A percentile compares a stretch with the other conserved stretches of the same genome.
Conservation (phyloP, 73 alveolate species). For the Urostyla sp. region DNA sequence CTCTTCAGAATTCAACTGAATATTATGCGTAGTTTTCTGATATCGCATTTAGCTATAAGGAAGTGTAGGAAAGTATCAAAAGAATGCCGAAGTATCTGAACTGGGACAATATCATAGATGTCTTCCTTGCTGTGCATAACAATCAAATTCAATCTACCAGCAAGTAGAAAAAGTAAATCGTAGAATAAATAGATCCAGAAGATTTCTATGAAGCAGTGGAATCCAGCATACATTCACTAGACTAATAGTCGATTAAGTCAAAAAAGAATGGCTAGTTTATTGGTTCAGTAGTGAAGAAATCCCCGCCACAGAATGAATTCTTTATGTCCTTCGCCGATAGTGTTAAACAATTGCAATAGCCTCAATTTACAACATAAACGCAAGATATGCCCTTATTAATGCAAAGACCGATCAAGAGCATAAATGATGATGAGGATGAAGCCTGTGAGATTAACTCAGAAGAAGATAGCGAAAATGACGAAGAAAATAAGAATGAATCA, state of each 20-base stretch:
- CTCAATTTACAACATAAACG: constrained; percentile 2
- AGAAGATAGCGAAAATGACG: neutral
- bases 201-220: neutral
- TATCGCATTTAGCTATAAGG: constrained; percentile 30
- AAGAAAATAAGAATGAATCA: neutral
- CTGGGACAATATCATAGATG: constrained; percentile 50
- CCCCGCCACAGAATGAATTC: neutral
- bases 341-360: neutral
- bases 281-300: neutral
- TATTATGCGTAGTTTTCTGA: constrained; percentile 15
- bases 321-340: neutral
- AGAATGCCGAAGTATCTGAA: constrained; percentile 26
- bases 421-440: constrained; percentile 30
- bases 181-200: neutral
- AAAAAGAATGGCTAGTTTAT: neutral
- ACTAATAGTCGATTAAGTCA: neutral
- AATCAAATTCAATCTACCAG: neutral
- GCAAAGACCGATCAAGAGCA: neutral
- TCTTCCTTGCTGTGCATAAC: neutral
- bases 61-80: constrained; percentile 6
- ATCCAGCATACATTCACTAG: neutral
- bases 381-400: constrained; percentile 1
- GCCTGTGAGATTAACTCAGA: constrained; percentile 38
- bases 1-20: constrained; percentile 22
- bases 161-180: neutral